Evolutionary conservation across 2,329 filamentous ascomycete genomes (phyloP).

Genomic region (Aspergillus floridensis): DNA sequence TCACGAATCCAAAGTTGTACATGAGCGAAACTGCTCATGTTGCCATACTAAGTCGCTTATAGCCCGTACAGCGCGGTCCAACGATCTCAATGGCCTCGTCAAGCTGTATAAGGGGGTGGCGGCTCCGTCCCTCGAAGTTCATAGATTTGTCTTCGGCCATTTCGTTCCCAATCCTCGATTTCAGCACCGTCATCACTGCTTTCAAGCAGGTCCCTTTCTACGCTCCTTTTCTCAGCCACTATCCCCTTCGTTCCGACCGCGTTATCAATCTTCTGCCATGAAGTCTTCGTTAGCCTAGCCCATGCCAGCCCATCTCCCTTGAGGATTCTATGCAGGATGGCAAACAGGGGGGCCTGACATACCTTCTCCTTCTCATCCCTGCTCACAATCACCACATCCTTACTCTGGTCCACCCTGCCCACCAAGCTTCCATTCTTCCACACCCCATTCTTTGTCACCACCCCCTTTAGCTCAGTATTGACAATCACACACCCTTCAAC

Average conservation of each 20-base stretch:
- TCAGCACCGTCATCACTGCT: slow-evolving; percentile 1
- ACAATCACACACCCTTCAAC: slow-evolving; percentile 22
- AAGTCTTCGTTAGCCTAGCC: too few species aligned
- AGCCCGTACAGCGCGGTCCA: not conserved
- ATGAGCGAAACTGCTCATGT: too few species aligned
- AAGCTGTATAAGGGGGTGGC: not conserved
- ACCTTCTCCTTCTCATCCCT: slow-evolving; percentile 1
- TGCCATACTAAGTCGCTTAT: too few species aligned
- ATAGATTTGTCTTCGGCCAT: not conserved
- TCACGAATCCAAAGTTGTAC: too few species aligned
- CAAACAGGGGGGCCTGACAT: not conserved
- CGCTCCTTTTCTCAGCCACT: not conserved
- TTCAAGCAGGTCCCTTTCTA: not conserved
- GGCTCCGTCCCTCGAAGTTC: not conserved
- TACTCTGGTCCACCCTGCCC: slow-evolving; percentile 16
- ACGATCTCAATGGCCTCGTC: not conserved
- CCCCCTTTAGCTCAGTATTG: slow-evolving; percentile 20
- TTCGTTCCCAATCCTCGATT: slow-evolving; percentile 1
- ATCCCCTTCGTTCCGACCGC: not conserved
- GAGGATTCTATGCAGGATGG: too few species aligned
- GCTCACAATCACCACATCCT: slow-evolving; percentile 18
- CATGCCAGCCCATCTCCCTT: too few species aligned
- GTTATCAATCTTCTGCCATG: not conserved
- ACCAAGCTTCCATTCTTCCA: slow-evolving; percentile 27
- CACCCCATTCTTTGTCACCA: slow-evolving; percentile 25